Base-by-base conservation (phyloP, 805 yeast genomes). In the Wickerhamomyces canadensis region DNA sequence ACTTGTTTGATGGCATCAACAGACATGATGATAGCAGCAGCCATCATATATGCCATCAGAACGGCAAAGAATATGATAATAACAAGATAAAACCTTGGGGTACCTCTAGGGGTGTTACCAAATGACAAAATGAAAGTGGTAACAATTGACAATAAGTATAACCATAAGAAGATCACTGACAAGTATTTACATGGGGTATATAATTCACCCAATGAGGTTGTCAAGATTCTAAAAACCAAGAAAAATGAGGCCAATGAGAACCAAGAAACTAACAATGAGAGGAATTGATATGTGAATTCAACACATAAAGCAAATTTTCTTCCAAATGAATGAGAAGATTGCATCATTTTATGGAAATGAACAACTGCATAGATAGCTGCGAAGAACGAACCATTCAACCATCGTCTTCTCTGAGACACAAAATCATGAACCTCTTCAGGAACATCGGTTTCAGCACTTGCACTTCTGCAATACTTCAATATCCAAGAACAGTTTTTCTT, bases 311-410 rank as follows among this genome's bases (percentile, higher is more conserved):
- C 65, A 26, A 87, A 48, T 52, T 87, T 87, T 44, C 97, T 72
- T 2, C 62, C 49, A 17, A 74, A 43, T 8, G 81, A 71, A 60
- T 91, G 98, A 16, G 81, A 79, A 14, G 95, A 80, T 2, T 68
- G 57, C 89, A 95, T 84, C 33, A 93, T 72, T 44, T 77, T 74
- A 47, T 74, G 75, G 58, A 80, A 79, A 60, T 89, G 95, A 41
- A 78, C 74, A 38, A 86, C 73, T 0, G 97, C 79, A 57, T 93
- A 91, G 40, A 88, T 70, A 8, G 95, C 93, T 0, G 98, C 97
- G 64, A 93, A 91, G 54, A 93, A 84, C 0, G 98, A 88, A 38
- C 98, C 98, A 58, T 91, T 91, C 47, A 91, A 73, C 98, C 98
- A 93, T 64, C 98, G 78, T 58, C 98, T 74, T 67, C 98, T 76